A percentile compares a stretch with the other conserved stretches of the same genome.
These are phyloP conservation scores for Schizopora paradoxa DNA, from an alignment of 1,284 basidiomycete genomes.

Conservation along the genomic window DNA sequence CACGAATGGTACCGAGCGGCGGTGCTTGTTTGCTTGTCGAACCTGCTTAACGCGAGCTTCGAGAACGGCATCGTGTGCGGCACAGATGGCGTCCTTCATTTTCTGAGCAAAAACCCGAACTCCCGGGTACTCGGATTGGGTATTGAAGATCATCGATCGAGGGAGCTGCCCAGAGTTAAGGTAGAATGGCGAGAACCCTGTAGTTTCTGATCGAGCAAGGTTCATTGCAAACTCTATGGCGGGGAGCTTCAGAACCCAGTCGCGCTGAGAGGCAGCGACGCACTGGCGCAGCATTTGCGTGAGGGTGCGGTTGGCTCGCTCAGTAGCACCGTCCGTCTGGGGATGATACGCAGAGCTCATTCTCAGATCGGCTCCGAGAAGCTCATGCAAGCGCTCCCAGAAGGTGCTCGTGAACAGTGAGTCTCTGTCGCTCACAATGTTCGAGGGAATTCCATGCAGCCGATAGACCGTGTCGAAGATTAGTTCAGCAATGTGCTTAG, in stretches of 20 bases:
- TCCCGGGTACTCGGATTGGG: constrained; percentile 22
- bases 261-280: constrained; percentile 29
- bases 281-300: constrained; percentile 35
- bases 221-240: constrained; percentile 36
- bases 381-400: constrained; percentile 34
- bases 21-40: constrained; percentile 27
- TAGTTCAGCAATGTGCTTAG: constrained; percentile 35
- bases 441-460: constrained; percentile 35
- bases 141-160: constrained; percentile 26
- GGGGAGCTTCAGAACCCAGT: constrained; percentile 35
- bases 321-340: constrained; percentile 26
- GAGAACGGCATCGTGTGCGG: constrained; percentile 30
- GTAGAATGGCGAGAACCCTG: constrained; percentile 28
- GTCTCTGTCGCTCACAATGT: constrained; percentile 39
- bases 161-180: constrained; percentile 28
- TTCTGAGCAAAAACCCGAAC: constrained; percentile 24
- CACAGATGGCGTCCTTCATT: constrained; percentile 25
- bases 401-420: constrained; percentile 37
- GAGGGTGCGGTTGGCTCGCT: constrained; percentile 29
- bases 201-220: constrained; percentile 23
- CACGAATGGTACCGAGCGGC: constrained; percentile 20
- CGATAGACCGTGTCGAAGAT: constrained; percentile 35
- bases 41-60: constrained; percentile 26
- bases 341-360: constrained; percentile 33
- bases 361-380: constrained; percentile 31